Base-by-base conservation (phyloP, 345 rosid genomes). In the Camelina hispida region DNA sequence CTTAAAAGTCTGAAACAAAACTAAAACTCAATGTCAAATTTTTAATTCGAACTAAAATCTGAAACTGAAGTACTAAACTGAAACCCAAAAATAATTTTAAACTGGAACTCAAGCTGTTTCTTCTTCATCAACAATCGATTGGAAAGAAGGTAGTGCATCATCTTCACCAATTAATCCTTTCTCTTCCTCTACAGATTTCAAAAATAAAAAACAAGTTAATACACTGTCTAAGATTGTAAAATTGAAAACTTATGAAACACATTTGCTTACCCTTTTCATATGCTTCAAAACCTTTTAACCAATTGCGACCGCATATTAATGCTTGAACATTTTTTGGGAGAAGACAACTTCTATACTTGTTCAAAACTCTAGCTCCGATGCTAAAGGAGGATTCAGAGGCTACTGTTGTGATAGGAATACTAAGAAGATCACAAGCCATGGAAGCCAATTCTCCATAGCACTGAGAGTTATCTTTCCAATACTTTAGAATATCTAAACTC, bases 311-410 rank as follows among this genome's bases (percentile, higher is more conserved):
- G 6, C 18, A 55, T 25, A 55, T 55, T 28, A 55, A 12, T 13
- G 60, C 18, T 55, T 54, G 17, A 6, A 54, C 37, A 14, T 13
- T 55, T 25, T 28, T 28, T 0, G 16, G 48, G 1, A 43, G 48
- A 12, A 12, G 43, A 38, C 6, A 7, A 0, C 20, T 55, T 55
- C 60, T 28, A 28, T 28, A 55, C 17, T 55, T 55, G 37, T 8
- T 28, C 6, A 40, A 40, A 40, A 40, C 17, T 42, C 32, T 9
- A 40, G 32, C 2, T 10, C 34, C 32, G 40, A 62, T 62, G 17
- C 51, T 62, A 40, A 62, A 62, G 22, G 34, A 62, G 6, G 51
- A 62, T 20, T 62, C 32, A 40, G 12, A 20, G 9, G 51, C 48
- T 28, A 62, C 32, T 3, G 1, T 62, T 18, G 34, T 38, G 1